A percentile compares a stretch with the other conserved stretches of the same genome.
phyloP scores from a whole-genome alignment of 2,329 filamentous ascomycete genomes.

The Raffaelea ambrosiae region DNA sequence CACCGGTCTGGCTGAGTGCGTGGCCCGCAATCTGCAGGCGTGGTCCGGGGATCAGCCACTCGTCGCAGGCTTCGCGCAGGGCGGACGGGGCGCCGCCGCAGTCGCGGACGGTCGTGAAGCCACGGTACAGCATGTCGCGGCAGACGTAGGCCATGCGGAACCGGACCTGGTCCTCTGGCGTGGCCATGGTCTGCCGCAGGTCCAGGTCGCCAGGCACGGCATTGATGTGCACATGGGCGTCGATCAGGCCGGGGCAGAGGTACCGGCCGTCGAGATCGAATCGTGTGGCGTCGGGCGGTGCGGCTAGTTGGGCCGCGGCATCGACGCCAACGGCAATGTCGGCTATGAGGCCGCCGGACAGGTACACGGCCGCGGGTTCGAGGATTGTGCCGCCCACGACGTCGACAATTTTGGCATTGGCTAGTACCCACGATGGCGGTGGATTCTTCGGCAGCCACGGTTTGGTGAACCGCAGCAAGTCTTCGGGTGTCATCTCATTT shows the following conservation, averaged over 20 bases:
- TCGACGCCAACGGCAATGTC: background rate
- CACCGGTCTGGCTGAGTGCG: constrained; percentile 48
- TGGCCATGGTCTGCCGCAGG: background rate
- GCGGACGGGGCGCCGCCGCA: constrained; percentile 47
- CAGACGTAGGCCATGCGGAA: background rate
- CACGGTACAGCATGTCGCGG: constrained; percentile 40
- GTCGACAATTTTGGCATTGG: background rate
- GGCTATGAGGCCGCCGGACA: background rate
- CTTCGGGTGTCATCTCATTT: too few relatives aligned
- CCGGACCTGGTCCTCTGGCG: background rate
- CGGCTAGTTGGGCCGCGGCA: background rate
- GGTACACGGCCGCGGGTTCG: background rate
- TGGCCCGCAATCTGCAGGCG: constrained; percentile 45
- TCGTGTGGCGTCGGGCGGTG: background rate
- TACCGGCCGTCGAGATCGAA: constrained; percentile 2
- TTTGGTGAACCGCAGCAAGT: background rate
- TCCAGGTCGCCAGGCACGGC: constrained; percentile 14
- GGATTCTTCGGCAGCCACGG: background rate
- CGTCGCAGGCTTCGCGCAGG: constrained; percentile 46
- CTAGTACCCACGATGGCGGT: background rate
- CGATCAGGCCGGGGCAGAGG: constrained; percentile 27
- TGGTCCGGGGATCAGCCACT: constrained; percentile 47
- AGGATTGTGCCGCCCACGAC: background rate
- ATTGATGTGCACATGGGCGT: constrained; percentile 17
- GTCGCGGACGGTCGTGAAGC: constrained; percentile 45